Base-by-base conservation (phyloP, 495 filamentous ascomycete genomes). In the Penicillium turbatum region DNA sequence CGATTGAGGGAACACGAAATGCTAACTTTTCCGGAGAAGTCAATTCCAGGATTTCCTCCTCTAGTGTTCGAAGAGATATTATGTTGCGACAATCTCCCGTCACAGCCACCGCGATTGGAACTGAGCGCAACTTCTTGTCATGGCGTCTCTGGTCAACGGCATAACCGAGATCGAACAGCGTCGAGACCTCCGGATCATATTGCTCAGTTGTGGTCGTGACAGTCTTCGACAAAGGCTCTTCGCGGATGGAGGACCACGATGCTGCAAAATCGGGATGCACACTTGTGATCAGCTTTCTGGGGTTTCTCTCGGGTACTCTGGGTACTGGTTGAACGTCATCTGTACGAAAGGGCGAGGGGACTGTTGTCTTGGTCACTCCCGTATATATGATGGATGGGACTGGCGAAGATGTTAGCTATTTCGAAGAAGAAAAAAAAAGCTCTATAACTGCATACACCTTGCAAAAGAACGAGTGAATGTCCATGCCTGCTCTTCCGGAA, bases 401-500 rank as follows among this genome's bases (percentile, higher is more conserved):
- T 72, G 55, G 16, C 13, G 43, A 29, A 36, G 36, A 21, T 15
- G 39, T 70, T 30, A 67, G 59, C 17, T 35, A 6, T 17, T 30
- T 44, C 17, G 5, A 2, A 52, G 2, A 17, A 24, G 2, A 43
- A 37, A 43, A 37, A 26, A 9, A n/a, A 11, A 39, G 10, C 29
- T 38, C 7, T 13, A n/a, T 21, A 42, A 41, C 12, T 13, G 39
- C 66, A 50, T 61, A 73, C 70, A 27, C 36, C 37, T 61, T 34
- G 38, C 51, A 12, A 74, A 62, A n/a, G 57, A 65, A 15, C 77
- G 66, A 53, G 74, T 59, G 63, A 87, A 88, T 8, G 44, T 62
- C 86, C 86, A 89, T 54, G 69, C 38, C 32, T 74, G 69, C n/a
- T 65, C 71, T 12, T 80, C 77, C 16, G 67, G 48, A 56, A 79